Evolutionary conservation across 495 filamentous ascomycete species (phyloP), one percentile per base, ranked within the genome.

Genomic region (Penicillium angulare): DNA sequence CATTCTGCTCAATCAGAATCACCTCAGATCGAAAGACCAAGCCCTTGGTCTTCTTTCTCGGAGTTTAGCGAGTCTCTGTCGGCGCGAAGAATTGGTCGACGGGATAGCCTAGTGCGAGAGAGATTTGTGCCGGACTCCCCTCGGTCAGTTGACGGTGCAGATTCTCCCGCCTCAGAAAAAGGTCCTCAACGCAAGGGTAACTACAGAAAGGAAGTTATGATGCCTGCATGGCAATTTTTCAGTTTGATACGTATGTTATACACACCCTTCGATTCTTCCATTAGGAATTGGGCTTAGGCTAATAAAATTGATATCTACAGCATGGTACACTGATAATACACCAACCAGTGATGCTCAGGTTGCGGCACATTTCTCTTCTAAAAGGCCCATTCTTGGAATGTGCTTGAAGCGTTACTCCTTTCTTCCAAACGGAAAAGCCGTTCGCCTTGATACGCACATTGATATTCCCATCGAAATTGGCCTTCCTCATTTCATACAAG

Each of bases 141-240:
- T 35, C 63, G 60, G 40, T 26, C 58, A 45, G 74, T 79, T n/a
- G 65, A 73, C 32, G 55, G 54, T 56, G 40, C 61, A 46, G 35
- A 50, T 24, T 33, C 43, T 32, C 18, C 51, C 17, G 24, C 49
- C 15, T 29, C 55, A 21, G 53, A 59, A 13, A 43, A 49, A 23
- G 57, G 58, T 7, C 22, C 45, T 36, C 59, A 64, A 12, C 68
- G 77, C 18, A 74, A 66, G 47, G 74, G 76, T 29, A 76, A 73
- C 21, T 69, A 87, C 26, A 76, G 86, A 29, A 93, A 88, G 63
- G 90, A 93, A 61, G 86, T 97, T 12, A 83, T 92, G 64, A 95
- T 98, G 78, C 93, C 92, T 10, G 93, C 93, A 10, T 98, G 92
- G 92, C 93, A 96, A 59, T 97, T 98, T 60, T 97, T 96, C 67